Evolutionary conservation across 192 early-diverging fungal species (phyloP).

Genomic region (Coemansia sp.): DNA sequence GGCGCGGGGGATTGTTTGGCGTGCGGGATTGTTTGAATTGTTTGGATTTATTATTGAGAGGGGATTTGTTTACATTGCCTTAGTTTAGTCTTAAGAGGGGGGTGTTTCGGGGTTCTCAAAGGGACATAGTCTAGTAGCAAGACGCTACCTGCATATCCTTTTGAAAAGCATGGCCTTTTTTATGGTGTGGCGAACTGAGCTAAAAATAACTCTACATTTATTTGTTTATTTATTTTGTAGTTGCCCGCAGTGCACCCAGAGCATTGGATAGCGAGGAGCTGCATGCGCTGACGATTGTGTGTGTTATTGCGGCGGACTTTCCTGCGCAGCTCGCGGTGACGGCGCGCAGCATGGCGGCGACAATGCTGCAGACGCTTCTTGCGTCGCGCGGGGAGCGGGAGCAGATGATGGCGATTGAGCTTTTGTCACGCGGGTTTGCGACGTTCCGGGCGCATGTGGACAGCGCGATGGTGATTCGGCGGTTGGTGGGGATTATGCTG

Average conservation of each 20-base stretch:
- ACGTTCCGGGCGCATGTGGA: constrained; percentile 50
- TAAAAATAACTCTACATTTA: constrained; percentile 2
- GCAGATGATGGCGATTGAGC: constrained; percentile 43
- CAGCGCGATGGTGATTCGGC: constrained; percentile 34
- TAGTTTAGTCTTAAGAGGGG: too few relatives aligned
- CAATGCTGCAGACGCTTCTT: constrained; percentile 43
- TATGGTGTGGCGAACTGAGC: neutral
- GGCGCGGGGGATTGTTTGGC: neutral
- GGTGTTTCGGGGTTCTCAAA: too few relatives aligned
- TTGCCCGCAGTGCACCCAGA: constrained; percentile 37
- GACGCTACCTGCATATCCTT: too few relatives aligned
- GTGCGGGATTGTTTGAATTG: too few relatives aligned
- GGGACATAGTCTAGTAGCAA: too few relatives aligned
- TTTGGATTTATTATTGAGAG: neutral
- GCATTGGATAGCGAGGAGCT: constrained; percentile 37
- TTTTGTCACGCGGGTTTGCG: constrained; percentile 46
- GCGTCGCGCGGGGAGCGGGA: constrained; percentile 7
- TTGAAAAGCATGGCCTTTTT: too few relatives aligned
- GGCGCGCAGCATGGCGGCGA: constrained; percentile 47
- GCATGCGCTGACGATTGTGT: constrained; percentile 49
- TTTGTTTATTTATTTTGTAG: constrained; percentile 20
- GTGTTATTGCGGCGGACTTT: constrained; percentile 46
- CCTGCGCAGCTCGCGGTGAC: constrained; percentile 46
- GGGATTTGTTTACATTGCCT: too few relatives aligned
- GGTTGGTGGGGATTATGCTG: constrained; percentile 29